phyloP scores from a whole-genome alignment of 2,329 filamentous ascomycete species.

The Ophiostoma sp. region DNA sequence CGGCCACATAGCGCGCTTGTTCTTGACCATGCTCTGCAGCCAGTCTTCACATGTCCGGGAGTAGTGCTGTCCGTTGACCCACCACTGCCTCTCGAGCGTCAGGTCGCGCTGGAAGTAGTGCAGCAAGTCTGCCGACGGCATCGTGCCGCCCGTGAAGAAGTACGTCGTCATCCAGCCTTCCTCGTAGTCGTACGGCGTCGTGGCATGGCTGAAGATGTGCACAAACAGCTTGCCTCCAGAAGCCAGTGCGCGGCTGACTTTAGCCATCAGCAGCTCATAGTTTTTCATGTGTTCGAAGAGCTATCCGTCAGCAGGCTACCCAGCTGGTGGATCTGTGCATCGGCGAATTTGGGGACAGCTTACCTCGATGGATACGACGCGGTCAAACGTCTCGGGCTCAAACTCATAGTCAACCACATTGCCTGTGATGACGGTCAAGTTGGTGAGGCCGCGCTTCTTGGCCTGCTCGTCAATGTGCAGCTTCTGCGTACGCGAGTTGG shows the following conservation, averaged over 20 bases:
- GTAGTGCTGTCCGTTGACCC: constrained; percentile 64
- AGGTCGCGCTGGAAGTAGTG: constrained; percentile 62
- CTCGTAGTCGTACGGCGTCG: constrained; percentile 64
- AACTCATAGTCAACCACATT: constrained; percentile 64
- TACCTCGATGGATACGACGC: constrained; percentile 58
- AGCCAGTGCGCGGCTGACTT: constrained; percentile 54
- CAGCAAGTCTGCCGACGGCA: constrained; percentile 62
- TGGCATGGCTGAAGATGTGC: constrained; percentile 61
- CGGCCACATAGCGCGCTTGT: constrained; percentile 58
- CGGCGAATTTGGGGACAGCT: no score
- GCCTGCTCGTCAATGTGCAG: constrained; percentile 59
- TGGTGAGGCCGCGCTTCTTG: constrained; percentile 49
- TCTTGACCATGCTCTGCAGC: constrained; percentile 54
- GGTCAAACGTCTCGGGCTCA: constrained; percentile 51
- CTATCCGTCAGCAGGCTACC: constrained; percentile 33
- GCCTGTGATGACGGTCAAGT: constrained; percentile 60
- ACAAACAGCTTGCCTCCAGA: constrained; percentile 62
- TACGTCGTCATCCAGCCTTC: constrained; percentile 68
- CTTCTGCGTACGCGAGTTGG: constrained; percentile 65
- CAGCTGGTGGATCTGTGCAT: no score
- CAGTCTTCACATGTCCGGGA: constrained; percentile 66
- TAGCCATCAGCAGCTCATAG: constrained; percentile 61
- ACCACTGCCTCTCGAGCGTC: constrained; percentile 59
- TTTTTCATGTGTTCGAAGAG: constrained; percentile 76
- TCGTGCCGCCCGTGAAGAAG: constrained; percentile 69